Base-by-base conservation (phyloP, 2,329 filamentous ascomycete genomes). In the Pseudogymnoascus sp. region DNA sequence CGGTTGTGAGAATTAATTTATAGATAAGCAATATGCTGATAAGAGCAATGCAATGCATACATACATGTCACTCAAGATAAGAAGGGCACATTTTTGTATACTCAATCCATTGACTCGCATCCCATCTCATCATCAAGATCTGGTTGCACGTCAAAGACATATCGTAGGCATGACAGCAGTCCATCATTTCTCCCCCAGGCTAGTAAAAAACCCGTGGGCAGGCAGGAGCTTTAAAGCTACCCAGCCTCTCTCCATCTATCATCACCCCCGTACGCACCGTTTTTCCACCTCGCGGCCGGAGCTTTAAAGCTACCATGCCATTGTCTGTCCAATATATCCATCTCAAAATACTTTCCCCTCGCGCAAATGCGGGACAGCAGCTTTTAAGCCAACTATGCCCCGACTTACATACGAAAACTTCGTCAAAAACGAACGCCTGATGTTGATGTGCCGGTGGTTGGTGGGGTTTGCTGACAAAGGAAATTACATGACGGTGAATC, bases 401-500 rank as follows among this genome's bases (percentile, higher is more conserved):
- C 63, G 64, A 66, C 59, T 67, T 61, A 30, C 45, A 52, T 52
- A 52, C 26, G 23, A 52, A 52, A 52, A 52, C 45, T 33, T 52
- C 45, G 45, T 52, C 57, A 65, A 66, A 66, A 60, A 66, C 37
- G 28, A 34, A 69, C 65, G 65, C 65, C 68, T 63, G 61, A 63
- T 61, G 61, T 21, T 58, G 28, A 71, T 68, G 68, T 70, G 67
- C 67, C 67, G 63, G 63, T 39, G 26, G 34, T 64, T 48, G 60
- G 58, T 38, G 33, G 55, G 26, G 56, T 60, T 59, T 65, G 63
- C 61, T 61, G 60, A 64, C 59, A 63, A 66, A 64, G 65, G 59
- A 57, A 38, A 70, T 67, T 71, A 72, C 69, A 71, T 71, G 69
- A 71, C 65, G 67, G 68, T 71, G 69, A 70, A 71, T 71, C 69